phyloP scores from a whole-genome alignment of 2,329 filamentous ascomycete genomes.

The Colletotrichum salicis region DNA sequence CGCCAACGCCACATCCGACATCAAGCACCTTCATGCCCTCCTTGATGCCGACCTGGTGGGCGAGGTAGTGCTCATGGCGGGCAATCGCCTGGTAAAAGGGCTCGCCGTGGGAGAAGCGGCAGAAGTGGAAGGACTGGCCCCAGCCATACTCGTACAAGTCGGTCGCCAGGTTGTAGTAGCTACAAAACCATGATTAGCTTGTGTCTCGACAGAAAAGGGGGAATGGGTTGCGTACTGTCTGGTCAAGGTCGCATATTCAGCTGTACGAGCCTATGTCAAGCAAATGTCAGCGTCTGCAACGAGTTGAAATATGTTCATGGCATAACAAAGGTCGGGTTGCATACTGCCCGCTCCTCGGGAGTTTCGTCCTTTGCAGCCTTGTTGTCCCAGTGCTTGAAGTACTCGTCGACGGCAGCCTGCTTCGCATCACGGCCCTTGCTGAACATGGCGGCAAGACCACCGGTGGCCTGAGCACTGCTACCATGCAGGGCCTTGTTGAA shows the following conservation, averaged over 20 bases:
- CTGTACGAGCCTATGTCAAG: slow-evolving; percentile 70
- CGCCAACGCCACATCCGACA: slow-evolving; percentile 93
- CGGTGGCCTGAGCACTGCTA: slow-evolving; percentile 72
- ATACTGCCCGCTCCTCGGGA: slow-evolving; percentile 74
- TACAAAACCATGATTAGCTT: slow-evolving; percentile 46
- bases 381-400: slow-evolving; percentile 93
- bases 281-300: slow-evolving; percentile 8
- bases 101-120: slow-evolving; percentile 87
- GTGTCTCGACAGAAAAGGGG: not conserved
- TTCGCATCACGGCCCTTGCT: slow-evolving; percentile 79
- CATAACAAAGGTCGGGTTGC: slow-evolving; percentile 37
- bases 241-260: slow-evolving; percentile 88
- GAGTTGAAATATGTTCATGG: not conserved
- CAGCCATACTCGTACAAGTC: slow-evolving; percentile 95
- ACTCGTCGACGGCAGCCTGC: slow-evolving; percentile 81
- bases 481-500: slow-evolving; percentile 93
- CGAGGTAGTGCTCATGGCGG: slow-evolving; percentile 94
- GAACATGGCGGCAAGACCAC: slow-evolving; percentile 83
- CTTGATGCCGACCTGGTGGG: slow-evolving; percentile 82
- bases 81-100: slow-evolving; percentile 88
- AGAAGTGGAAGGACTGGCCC: slow-evolving; percentile 95
- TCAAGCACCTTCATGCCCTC: slow-evolving; percentile 89
- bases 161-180: slow-evolving; percentile 92
- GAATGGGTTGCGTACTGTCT: slow-evolving; percentile 72
- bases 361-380: slow-evolving; percentile 81